These are phyloP conservation scores for Anisogramma anomala DNA, from an alignment of 2,329 filamentous ascomycete genomes.

Conservation along the genomic window DNA sequence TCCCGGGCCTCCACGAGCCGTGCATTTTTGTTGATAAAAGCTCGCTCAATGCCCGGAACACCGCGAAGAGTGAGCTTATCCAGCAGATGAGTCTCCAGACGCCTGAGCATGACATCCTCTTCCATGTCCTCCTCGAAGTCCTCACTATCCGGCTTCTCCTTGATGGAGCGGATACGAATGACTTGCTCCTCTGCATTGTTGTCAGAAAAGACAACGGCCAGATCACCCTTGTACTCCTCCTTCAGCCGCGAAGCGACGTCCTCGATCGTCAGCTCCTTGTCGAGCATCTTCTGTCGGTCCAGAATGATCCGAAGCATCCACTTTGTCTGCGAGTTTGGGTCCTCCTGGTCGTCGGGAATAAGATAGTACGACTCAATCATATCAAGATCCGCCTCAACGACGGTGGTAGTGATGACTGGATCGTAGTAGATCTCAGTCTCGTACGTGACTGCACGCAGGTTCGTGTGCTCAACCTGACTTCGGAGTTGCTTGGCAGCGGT, in stretches of 20 bases:
- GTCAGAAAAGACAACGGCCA: constrained; percentile 93
- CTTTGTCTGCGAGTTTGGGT: constrained; percentile 67
- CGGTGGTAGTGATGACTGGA: constrained; percentile 74
- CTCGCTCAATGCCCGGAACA: constrained; percentile 76
- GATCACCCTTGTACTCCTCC: constrained; percentile 70
- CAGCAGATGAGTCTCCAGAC: constrained; percentile 80
- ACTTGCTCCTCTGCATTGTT: constrained; percentile 95
- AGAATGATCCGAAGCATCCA: constrained; percentile 93
- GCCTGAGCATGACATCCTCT: constrained; percentile 87
- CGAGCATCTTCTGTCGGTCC: constrained; percentile 85
- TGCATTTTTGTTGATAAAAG: constrained; percentile 79
- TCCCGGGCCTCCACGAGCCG: constrained; percentile 56
- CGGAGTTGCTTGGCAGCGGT: constrained; percentile 76
- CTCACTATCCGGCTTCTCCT: constrained; percentile 57
- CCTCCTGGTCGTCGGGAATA: constrained; percentile 65
- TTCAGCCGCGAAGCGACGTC: constrained; percentile 87
- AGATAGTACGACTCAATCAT: constrained; percentile 97
- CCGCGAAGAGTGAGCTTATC: constrained; percentile 86
- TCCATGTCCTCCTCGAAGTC: constrained; percentile 51
- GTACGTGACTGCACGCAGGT: constrained; percentile 78
- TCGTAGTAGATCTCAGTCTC: constrained; percentile 97
- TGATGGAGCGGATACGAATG: constrained; percentile 78
- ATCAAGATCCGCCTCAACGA: constrained; percentile 76
- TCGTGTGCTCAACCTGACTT: constrained; percentile 88
- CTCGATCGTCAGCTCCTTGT: constrained; percentile 83